These are phyloP conservation scores for Diaporthe humulicola DNA, from an alignment of 2,329 filamentous ascomycete species.

Conservation along the genomic window DNA sequence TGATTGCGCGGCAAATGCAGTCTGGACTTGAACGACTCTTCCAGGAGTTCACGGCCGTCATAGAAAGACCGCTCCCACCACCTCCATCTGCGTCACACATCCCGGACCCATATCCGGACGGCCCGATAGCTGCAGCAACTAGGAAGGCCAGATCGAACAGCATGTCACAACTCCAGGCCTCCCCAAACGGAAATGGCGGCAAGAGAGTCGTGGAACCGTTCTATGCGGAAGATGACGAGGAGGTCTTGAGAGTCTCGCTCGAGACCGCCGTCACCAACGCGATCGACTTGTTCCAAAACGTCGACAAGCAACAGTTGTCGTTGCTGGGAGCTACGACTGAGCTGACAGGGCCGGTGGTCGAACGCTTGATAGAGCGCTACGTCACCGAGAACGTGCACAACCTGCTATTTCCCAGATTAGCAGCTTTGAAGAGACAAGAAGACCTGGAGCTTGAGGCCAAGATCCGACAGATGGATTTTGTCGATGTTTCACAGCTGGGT, in stretches of 20 bases:
- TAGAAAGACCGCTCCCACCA: conserved; percentile 86
- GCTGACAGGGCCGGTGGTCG: conserved; percentile 90
- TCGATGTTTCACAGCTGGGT: conserved; percentile 95
- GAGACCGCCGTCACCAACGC: conserved; percentile 94
- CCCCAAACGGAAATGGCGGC: conserved; percentile 13
- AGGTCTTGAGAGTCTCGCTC: conserved; percentile 87
- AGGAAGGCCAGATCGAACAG: conserved; percentile 69
- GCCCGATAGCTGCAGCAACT: conserved; percentile 67
- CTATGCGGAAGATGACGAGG: conserved; percentile 90
- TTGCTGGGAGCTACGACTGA: conserved; percentile 93
- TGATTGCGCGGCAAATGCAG: conserved; percentile 97
- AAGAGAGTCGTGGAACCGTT: conserved; percentile 67
- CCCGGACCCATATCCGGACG: conserved; percentile 69
- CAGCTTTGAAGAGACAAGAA: conserved; percentile 81
- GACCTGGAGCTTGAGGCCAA: conserved; percentile 91
- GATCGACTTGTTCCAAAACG: conserved; percentile 94
- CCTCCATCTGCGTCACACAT: conserved; percentile 74
- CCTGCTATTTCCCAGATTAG: conserved; percentile 86
- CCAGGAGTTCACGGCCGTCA: conserved; percentile 86
- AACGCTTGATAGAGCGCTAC: conserved; percentile 94
- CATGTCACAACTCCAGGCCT: conserved; percentile 43
- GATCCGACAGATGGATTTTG: conserved; percentile 91
- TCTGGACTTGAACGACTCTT: conserved; percentile 90
- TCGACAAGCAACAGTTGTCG: conserved; percentile 95
- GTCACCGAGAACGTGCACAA: conserved; percentile 94